A percentile compares a stretch with the other conserved stretches of the same genome.
Evolutionary conservation across 495 filamentous ascomycete species (phyloP).

Genomic region (Penicillium crystallinum): DNA sequence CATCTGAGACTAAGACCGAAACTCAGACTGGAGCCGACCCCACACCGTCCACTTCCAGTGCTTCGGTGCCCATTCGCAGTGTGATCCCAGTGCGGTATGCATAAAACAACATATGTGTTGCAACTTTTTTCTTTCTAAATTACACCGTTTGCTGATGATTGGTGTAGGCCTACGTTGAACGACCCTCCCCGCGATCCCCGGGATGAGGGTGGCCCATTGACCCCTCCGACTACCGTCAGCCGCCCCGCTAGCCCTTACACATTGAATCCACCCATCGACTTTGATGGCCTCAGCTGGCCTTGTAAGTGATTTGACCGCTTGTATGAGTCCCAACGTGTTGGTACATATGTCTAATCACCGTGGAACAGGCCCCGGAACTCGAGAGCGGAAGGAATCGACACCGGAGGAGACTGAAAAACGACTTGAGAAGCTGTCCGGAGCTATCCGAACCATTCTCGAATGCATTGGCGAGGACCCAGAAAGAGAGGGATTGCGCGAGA

Average conservation of each 20-base stretch:
- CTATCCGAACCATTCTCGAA: constrained; percentile 86
- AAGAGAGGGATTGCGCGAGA: constrained; percentile 80
- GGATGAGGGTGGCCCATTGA: constrained; percentile 55
- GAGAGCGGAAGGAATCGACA: constrained; percentile 72
- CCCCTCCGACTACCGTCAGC: constrained; percentile 45
- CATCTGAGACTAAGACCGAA: constrained; percentile 5
- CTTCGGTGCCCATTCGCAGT: constrained; percentile 11
- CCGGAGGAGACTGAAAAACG: constrained; percentile 65
- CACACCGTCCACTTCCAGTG: constrained; percentile 18
- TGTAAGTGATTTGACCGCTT: constrained; percentile 44
- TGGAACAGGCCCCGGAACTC: constrained; percentile 65
- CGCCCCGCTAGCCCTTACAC: constrained; percentile 58
- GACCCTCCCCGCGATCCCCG: constrained; percentile 68
- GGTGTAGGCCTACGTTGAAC: constrained; percentile 39
- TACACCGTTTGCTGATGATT: constrained; percentile 6
- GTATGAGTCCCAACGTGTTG: too few relatives aligned
- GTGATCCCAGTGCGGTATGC: constrained; percentile 30
- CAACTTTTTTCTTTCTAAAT: background rate
- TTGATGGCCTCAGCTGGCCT: constrained; percentile 68
- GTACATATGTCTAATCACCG: background rate
- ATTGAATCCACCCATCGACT: constrained; percentile 60
- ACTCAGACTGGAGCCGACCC: constrained; percentile 11
- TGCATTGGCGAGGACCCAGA: constrained; percentile 95
- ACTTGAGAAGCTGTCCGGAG: constrained; percentile 73
- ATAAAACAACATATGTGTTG: background rate